Percentiles rank a stretch among this genome's conserved stretches.
Evolutionary conservation across 768 basidiomycete species (phyloP).

Genomic region (Tylopilus cervinicoccineus): DNA sequence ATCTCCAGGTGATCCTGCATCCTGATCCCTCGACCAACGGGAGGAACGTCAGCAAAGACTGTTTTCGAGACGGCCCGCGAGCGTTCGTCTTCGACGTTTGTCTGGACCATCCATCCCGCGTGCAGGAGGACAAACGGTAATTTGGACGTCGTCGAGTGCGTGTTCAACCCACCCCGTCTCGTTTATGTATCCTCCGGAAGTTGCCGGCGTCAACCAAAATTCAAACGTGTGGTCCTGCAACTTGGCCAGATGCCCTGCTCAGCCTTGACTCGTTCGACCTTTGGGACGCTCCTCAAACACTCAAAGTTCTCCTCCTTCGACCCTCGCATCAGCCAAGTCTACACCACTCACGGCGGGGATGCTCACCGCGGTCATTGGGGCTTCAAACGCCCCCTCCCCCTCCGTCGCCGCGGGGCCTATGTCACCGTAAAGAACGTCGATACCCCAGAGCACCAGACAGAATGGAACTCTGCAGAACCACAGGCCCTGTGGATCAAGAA

Average conservation of each 20-base stretch:
- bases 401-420: conserved; percentile 58
- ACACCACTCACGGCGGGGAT: conserved; percentile 64
- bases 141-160: conserved; percentile 66
- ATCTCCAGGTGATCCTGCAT: conserved; percentile 91
- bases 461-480: conserved; percentile 66
- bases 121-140: conserved; percentile 67
- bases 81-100: conserved; percentile 72
- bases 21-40: conserved; percentile 86
- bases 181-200: conserved; percentile 32
- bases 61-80: conserved; percentile 69
- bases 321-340: conserved; percentile 73
- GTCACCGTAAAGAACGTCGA: conserved; percentile 70
- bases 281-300: conserved; percentile 70
- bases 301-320: conserved; percentile 83
- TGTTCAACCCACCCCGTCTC: background rate
- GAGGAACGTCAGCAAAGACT: conserved; percentile 89
- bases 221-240: fast-evolving
- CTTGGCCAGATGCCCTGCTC: conserved; percentile 17
- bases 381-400: conserved; percentile 74
- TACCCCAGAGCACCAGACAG: conserved; percentile 68
- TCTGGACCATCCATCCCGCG: conserved; percentile 77
- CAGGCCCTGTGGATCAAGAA: conserved; percentile 66
- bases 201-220: conserved; percentile 18
- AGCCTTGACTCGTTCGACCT: conserved; percentile 54
- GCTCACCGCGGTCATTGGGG: conserved; percentile 81